These are phyloP conservation scores for Talaromyces stipitatus DNA, from an alignment of 495 filamentous ascomycete genomes.

Conservation along the genomic window DNA sequence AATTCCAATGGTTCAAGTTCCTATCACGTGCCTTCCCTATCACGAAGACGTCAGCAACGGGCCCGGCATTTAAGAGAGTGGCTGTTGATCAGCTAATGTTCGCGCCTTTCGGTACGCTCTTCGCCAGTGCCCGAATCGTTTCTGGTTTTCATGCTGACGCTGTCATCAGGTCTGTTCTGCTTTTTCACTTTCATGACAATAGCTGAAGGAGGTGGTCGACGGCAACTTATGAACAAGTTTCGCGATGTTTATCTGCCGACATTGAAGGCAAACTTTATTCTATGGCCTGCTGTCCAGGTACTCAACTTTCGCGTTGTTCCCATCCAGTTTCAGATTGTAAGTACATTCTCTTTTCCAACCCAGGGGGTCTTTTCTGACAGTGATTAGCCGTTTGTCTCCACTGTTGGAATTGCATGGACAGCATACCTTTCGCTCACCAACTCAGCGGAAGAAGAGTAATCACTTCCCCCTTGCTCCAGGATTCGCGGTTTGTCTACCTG, in stretches of 20 bases:
- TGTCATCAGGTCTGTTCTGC: conserved; percentile 56
- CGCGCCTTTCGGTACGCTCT: conserved; percentile 68
- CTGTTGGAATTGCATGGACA: conserved; percentile 98
- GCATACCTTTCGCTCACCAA: conserved; percentile 95
- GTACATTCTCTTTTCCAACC: conserved; percentile 25
- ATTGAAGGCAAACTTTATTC: conserved; percentile 89
- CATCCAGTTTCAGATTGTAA: conserved; percentile 92
- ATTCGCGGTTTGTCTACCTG: background rate
- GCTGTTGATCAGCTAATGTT: conserved; percentile 93
- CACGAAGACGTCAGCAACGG: conserved; percentile 61
- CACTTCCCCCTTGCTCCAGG: background rate
- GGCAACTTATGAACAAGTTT: conserved; percentile 77
- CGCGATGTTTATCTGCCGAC: conserved; percentile 89
- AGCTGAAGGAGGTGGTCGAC: conserved; percentile 82
- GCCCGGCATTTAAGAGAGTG: conserved; percentile 82
- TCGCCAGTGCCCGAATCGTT: background rate
- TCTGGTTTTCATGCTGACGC: background rate
- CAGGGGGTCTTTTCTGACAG: background rate
- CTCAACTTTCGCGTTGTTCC: conserved; percentile 95
- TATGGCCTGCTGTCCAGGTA: conserved; percentile 96
- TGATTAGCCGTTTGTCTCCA: conserved; percentile 86
- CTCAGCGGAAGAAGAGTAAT: conserved; percentile 61
- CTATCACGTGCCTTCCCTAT: conserved; percentile 79
- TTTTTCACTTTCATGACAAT: conserved; percentile 98
- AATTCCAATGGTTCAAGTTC: conserved; percentile 94